Percentiles rank a stretch among this genome's conserved stretches.
Conservation (phyloP, 1,139 yeast species). For the Torulaspora pretoriensis region DNA sequence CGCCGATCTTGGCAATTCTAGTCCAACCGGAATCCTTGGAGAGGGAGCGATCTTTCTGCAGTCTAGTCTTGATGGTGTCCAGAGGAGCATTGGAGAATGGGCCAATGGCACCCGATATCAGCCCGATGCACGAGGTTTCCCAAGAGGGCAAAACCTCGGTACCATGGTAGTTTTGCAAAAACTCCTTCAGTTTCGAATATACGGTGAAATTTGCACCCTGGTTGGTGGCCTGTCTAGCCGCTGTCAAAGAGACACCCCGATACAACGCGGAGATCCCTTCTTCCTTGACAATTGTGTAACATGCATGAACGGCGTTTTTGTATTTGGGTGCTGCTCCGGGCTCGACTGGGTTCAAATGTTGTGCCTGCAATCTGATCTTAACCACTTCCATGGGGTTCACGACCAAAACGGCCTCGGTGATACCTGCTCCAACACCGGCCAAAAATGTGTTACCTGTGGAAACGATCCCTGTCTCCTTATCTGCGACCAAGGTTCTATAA, state of each 20-base stretch:
- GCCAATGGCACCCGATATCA: conserved; percentile 93
- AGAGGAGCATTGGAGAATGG: conserved; percentile 97
- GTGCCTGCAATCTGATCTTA: conserved; percentile 94
- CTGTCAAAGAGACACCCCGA: conserved; percentile 93
- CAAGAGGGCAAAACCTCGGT: conserved; percentile 72
- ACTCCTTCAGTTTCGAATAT: conserved; percentile 77
- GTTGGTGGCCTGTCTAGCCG: conserved; percentile 96
- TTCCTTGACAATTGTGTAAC: conserved; percentile 76
- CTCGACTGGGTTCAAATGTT: conserved; percentile 82
- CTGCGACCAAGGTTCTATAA: conserved; percentile 66
- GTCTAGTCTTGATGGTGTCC: conserved; percentile 94
- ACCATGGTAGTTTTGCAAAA: conserved; percentile 62
- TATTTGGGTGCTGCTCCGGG: conserved; percentile 74
- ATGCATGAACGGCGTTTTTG: conserved; percentile 90
- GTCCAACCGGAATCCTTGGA: conserved; percentile 60
- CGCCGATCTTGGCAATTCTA: conserved; percentile 77
- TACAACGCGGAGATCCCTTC: conserved; percentile 88
- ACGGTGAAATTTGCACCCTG: conserved; percentile 98
- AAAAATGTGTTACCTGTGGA: conserved; percentile 69
- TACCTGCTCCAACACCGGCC: conserved; percentile 97
- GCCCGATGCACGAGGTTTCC: conserved; percentile 91
- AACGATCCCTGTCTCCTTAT: conserved; percentile 58
- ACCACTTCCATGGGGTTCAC: conserved; percentile 98
- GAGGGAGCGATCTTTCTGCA: conserved; percentile 82
- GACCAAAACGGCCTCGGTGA: conserved; percentile 90